phyloP scores from a whole-genome alignment of 2,329 filamentous ascomycete genomes.

The Chaetomium strumarium region DNA sequence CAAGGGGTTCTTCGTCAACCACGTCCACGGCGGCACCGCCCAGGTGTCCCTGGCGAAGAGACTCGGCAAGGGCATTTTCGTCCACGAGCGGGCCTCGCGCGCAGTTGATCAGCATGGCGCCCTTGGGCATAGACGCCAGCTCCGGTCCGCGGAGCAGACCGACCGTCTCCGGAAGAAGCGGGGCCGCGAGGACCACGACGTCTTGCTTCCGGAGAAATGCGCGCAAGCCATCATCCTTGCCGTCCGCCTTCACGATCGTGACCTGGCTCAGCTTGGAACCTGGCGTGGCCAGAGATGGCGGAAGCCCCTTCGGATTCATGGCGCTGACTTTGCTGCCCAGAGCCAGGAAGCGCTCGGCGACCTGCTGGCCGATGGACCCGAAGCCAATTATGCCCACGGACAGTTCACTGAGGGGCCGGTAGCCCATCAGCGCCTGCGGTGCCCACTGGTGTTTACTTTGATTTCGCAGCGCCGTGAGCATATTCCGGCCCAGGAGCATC shows the following conservation, averaged over 20 bases:
- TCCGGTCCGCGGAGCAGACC: background rate
- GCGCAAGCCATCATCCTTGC: background rate
- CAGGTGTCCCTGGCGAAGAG: background rate
- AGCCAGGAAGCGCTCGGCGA: background rate
- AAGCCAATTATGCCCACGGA: slow-evolving; percentile 2
- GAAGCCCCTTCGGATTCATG: background rate
- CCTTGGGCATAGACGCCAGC: background rate
- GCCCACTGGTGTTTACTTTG: background rate
- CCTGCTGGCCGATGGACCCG: slow-evolving; percentile 1
- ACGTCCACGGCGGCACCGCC: background rate
- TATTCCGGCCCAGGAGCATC: background rate
- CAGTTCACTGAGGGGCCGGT: background rate
- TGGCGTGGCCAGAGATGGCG: background rate
- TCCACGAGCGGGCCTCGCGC: background rate
- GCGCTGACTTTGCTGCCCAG: background rate
- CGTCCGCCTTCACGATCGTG: background rate
- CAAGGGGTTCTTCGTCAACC: background rate
- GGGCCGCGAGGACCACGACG: background rate
- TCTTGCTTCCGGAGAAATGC: background rate
- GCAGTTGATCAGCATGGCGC: slow-evolving; percentile 1
- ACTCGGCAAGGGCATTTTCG: background rate
- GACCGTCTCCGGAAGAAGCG: background rate
- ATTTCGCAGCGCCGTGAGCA: background rate
- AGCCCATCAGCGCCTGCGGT: background rate
- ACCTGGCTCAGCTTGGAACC: background rate